phyloP scores from a whole-genome alignment of 163 green algal genomes.

The Trebouxia gelatinosa region DNA sequence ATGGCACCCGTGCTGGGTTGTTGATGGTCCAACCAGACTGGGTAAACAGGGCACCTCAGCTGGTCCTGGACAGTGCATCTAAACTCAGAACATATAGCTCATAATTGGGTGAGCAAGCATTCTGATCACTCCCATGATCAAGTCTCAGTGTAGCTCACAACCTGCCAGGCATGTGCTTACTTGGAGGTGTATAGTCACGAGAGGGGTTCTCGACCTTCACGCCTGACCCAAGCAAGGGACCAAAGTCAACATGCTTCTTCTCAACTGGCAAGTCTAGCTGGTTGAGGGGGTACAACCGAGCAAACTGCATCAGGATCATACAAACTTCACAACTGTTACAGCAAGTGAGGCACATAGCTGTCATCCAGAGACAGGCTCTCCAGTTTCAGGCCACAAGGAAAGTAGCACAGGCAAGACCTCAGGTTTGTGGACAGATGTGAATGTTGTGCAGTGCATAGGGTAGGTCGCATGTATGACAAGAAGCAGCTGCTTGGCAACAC shows the following conservation, averaged over 20 bases:
- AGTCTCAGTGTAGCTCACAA: not conserved
- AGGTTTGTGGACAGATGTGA: too few species aligned
- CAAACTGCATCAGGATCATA: constrained; percentile 72
- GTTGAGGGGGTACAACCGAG: constrained; percentile 86
- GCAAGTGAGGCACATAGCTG: not conserved
- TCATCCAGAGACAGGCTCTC: too few species aligned
- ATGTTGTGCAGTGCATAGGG: too few species aligned
- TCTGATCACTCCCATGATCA: not conserved
- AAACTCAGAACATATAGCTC: not conserved
- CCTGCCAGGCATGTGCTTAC: constrained; percentile 7
- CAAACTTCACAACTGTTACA: too few species aligned
- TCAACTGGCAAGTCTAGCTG: constrained; percentile 87
- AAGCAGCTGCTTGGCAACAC: too few species aligned
- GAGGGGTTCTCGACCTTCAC: constrained; percentile 77
- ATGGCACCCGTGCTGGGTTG: too few species aligned
- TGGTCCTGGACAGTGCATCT: not conserved
- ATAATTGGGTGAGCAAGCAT: not conserved
- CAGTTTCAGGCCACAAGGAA: too few species aligned
- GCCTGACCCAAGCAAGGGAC: constrained; percentile 69
- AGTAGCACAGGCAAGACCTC: too few species aligned
- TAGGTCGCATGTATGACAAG: too few species aligned
- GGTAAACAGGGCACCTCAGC: too few species aligned
- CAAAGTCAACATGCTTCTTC: constrained; percentile 80
- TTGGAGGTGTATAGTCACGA: constrained; percentile 91
- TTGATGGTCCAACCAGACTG: too few species aligned